A percentile compares a stretch with the other conserved stretches of the same genome.
Evolutionary conservation across 495 filamentous ascomycete genomes (phyloP).

Genomic region (Penicillium maclennaniae): DNA sequence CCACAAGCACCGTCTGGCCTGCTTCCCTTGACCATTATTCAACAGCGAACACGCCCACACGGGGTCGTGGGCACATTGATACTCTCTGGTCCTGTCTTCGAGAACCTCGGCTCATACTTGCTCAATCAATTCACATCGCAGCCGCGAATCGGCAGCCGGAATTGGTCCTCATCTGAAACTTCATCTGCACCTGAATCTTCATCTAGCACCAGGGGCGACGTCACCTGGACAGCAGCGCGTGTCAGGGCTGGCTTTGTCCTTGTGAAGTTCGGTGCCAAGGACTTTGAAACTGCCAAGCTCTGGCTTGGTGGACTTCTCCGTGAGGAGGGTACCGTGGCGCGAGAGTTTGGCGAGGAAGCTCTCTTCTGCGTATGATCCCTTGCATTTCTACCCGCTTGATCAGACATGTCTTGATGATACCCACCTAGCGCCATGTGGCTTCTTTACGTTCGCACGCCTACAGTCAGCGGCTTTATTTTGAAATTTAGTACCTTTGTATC

Average conservation of each 20-base stretch:
- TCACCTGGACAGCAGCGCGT: conserved; percentile 83
- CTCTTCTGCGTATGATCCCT: conserved; percentile 51
- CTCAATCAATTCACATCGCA: conserved; percentile 68
- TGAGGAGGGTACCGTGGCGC: conserved; percentile 54
- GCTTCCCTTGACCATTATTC: conserved; percentile 30
- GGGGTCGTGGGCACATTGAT: conserved; percentile 79
- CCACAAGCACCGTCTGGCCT: conserved; percentile 22
- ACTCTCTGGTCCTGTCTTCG: conserved; percentile 69
- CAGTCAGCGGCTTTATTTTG: conserved; percentile 4
- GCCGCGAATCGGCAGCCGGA: conserved; percentile 79
- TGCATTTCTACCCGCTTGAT: conserved; percentile 3
- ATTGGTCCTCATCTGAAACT: conserved; percentile 55
- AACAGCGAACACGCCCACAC: conserved; percentile 45
- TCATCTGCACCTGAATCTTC: conserved; percentile 29
- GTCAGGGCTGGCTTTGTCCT: conserved; percentile 76
- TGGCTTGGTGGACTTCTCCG: conserved; percentile 58
- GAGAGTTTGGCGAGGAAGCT: conserved; percentile 60
- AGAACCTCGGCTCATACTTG: conserved; percentile 62
- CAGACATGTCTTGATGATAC: conserved; percentile 13
- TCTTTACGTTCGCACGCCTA: conserved; percentile 5
- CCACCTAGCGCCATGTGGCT: conserved; percentile 4
- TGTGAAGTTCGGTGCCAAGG: conserved; percentile 74
- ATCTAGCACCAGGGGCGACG: conserved; percentile 47
- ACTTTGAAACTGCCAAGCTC: conserved; percentile 57
- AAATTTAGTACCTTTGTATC: neutral